These are phyloP conservation scores for baker's yeast (Saccharomyces cerevisiae) DNA, from an alignment of 805 yeast genomes.

Conservation along the genomic window DNA sequence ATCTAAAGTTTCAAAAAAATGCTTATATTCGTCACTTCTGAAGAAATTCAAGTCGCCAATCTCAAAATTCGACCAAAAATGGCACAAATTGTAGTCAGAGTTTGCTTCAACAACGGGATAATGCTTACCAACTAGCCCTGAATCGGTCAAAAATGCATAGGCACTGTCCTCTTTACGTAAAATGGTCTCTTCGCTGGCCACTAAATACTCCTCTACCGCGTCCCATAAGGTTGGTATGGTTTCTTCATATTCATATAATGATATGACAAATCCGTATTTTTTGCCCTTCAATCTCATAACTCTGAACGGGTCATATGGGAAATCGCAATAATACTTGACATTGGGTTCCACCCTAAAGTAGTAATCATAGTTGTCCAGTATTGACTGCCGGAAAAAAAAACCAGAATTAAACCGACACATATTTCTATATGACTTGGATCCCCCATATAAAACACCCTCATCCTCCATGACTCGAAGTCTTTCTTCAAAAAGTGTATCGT, in stretches of 20 bases:
- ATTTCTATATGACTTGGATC: conserved; percentile 61
- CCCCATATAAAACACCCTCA: conserved; percentile 51
- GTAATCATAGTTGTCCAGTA: conserved; percentile 65
- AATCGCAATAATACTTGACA: conserved; percentile 77
- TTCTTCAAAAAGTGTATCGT: conserved; percentile 45
- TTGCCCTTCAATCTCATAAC: conserved; percentile 67
- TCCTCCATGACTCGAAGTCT: conserved; percentile 36
- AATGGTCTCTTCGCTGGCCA: conserved; percentile 27
- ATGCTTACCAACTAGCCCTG: conserved; percentile 46
- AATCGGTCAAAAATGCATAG: conserved; percentile 25
- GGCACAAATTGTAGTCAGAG: conserved; percentile 68
- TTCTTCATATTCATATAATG: conserved; percentile 57
- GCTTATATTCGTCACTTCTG: conserved; percentile 56
- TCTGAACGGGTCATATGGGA: conserved; percentile 70
- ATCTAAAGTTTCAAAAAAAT: conserved; percentile 64
- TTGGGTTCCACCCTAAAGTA: conserved; percentile 94
- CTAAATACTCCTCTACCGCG: conserved; percentile 49
- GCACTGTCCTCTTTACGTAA: background rate
- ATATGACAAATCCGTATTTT: conserved; percentile 58
- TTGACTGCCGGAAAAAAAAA: conserved; percentile 67
- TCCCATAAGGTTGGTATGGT: conserved; percentile 71
- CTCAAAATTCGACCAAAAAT: conserved; percentile 84
- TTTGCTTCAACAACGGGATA: conserved; percentile 52
- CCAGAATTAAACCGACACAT: conserved; percentile 95
- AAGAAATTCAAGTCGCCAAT: conserved; percentile 65